Evolutionary conservation across 495 filamentous ascomycete genomes (phyloP), one percentile per base, ranked within the genome.

Genomic region (Trichocladium uniseriatum): DNA sequence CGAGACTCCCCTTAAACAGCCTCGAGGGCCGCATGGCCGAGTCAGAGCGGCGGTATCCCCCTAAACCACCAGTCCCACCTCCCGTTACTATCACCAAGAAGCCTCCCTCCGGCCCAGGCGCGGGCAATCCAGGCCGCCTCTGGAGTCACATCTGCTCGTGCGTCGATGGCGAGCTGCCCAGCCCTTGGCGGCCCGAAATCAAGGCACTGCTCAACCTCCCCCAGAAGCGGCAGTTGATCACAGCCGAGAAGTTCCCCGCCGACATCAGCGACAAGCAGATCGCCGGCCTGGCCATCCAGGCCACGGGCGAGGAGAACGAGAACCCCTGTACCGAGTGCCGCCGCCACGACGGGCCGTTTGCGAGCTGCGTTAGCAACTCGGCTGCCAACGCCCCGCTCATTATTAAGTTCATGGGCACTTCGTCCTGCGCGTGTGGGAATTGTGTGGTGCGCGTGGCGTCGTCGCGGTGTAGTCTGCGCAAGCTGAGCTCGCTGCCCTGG

Each of bases 281-380:
- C 18, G 3, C 37, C 0, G 32, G 43, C 1, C 22, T 58, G 7
- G 1, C 43, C 20, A 42, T 47, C 11, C 56, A 58, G 42, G 35
- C 29, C 8, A 39, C 21, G 3, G 56, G 56, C 8, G 41, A 32
- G 13, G 19, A 40, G 13, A 24, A 11, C 14, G 18, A 24, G 1
- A 49, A 13, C 2, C 16, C 48, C 6, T 58, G 56, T 16, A 45
- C 44, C 7, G 22, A 35, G 2, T 58, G 56, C 38, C 54, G 57
- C 3, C 51, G 38, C 18, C 28, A 37, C 10, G n/a, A 19, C 11
- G 45, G 44, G 7, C 54, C 45, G 1, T 54, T 48, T 11, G 11
- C 20, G 5, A 13, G 18, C 14, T 59, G 57, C 27, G 38, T 54
- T 24, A 40, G 7, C 31, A 32, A 5, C 7, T 32, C 2, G 31